These are phyloP conservation scores for Daucus carota DNA, from an alignment of 129 eudicot species.

Conservation along the genomic window DH1_v3.0 NC_030382.2:38266501-38267000, in stretches of 20 bases:
- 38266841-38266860: constrained; percentile 95
- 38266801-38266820: constrained; percentile 36
- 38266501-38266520: constrained; percentile 60
- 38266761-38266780: constrained; percentile 19
- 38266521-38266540: constrained; percentile 58
- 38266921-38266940: constrained; percentile 54
- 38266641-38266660: constrained; percentile 17
- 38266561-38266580: constrained; percentile 67
- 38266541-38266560: constrained; percentile 78
- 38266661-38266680: constrained; percentile 53
- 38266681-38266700: constrained; percentile 43
- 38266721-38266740: constrained; percentile 24
- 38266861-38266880: constrained; percentile 91
- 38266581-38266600: constrained; percentile 75
- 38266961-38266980: constrained; percentile 74
- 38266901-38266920: constrained; percentile 96
- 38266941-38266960: constrained; percentile 86
- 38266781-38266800: constrained; percentile 21
- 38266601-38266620: constrained; percentile 66
- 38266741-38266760: constrained; percentile 19
- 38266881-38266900: constrained; percentile 97
- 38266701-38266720: constrained; percentile 39
- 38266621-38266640: constrained; percentile 39
- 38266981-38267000: constrained; percentile 46
- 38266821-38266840: constrained; percentile 74